phyloP scores from a whole-genome alignment of 257 asterid genomes.

The Phtheirospermum japonicum region DNA sequence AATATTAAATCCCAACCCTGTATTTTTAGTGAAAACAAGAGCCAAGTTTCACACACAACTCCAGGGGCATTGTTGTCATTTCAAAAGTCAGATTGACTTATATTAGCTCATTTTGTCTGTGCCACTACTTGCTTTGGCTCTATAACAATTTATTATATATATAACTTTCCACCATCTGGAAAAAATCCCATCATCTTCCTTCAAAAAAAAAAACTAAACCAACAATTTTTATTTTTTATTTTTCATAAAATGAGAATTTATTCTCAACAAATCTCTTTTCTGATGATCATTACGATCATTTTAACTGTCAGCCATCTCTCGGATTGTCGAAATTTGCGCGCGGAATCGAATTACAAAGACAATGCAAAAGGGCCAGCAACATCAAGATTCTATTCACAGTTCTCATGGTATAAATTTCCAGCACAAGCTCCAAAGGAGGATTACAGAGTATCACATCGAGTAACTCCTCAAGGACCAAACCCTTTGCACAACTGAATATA shows the following conservation, averaged over 20 bases:
- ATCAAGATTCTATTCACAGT: conserved; percentile 20
- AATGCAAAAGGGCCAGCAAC: conserved; percentile 1
- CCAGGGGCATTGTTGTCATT: conserved; percentile 29
- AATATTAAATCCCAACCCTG: not conserved
- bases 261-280: conserved; percentile 8
- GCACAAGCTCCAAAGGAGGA: conserved; percentile 31
- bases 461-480: not conserved
- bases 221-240: not conserved
- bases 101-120: conserved; percentile 16
- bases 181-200: conserved; percentile 3
- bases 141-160: conserved; percentile 13
- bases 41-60: conserved; percentile 29
- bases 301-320: conserved; percentile 24
- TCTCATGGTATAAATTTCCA: conserved; percentile 31
- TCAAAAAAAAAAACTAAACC: not conserved
- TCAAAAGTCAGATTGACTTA: not conserved
- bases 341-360: not conserved
- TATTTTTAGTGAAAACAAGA: not conserved
- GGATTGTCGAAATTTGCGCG: conserved; percentile 17
- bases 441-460: conserved; percentile 36
- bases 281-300: conserved; percentile 31
- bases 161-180: not conserved
- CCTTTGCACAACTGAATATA: conserved; percentile 14
- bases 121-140: conserved; percentile 4
- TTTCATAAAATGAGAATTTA: conserved; percentile 23